phyloP scores from a whole-genome alignment of 1,284 basidiomycete species.

The Apiotrichum gracile region DNA sequence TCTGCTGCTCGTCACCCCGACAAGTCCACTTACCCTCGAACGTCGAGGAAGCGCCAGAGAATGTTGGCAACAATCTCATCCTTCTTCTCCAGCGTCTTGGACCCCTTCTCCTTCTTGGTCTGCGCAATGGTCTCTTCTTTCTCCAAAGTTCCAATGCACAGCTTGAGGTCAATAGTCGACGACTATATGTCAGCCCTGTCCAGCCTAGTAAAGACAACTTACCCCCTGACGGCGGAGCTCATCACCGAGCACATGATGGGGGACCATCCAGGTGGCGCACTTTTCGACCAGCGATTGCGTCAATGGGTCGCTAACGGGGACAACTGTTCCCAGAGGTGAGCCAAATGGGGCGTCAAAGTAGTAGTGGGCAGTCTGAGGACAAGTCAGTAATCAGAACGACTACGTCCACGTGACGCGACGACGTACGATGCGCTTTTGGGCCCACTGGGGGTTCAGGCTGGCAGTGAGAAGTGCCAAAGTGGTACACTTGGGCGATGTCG shows the following conservation, averaged over 20 bases:
- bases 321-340: slow-evolving; percentile 31
- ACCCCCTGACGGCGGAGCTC: slow-evolving; percentile 94
- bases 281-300: slow-evolving; percentile 82
- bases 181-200: slow-evolving; percentile 53
- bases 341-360: slow-evolving; percentile 47
- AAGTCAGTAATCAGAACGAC: not conserved
- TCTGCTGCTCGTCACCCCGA: too few species aligned
- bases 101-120: slow-evolving; percentile 68
- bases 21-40: slow-evolving; percentile 65
- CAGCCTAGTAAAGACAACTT: slow-evolving; percentile 44
- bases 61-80: slow-evolving; percentile 98
- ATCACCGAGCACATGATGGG: slow-evolving; percentile 79
- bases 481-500: slow-evolving; percentile 84
- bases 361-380: slow-evolving; percentile 46
- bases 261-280: slow-evolving; percentile 88
- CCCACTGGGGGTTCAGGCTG: slow-evolving; percentile 68
- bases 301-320: slow-evolving; percentile 68
- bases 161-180: slow-evolving; percentile 92
- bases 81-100: slow-evolving; percentile 89
- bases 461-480: slow-evolving; percentile 77
- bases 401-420: not conserved
- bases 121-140: slow-evolving; percentile 69
- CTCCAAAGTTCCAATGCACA: slow-evolving; percentile 86
- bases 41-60: slow-evolving; percentile 94
- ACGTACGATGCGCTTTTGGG: slow-evolving; percentile 59